Base-by-base conservation (phyloP, 345 rosid genomes). In the Balakata baccata region DNA sequence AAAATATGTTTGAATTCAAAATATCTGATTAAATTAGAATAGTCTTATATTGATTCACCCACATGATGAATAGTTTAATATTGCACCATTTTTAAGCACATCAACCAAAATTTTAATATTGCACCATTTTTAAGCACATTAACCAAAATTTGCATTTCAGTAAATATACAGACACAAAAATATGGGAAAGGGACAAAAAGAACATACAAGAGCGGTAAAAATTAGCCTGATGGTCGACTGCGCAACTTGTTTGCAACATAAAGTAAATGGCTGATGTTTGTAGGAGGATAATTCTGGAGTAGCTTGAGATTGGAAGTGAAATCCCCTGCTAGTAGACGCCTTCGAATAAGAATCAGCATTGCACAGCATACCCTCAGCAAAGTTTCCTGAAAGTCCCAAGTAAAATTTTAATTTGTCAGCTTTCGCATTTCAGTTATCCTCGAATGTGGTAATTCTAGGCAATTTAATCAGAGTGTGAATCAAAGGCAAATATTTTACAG, bases 191-290 rank as follows among this genome's bases (percentile, higher is more conserved):
- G 51, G 16, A 29, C 38, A 43, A 65, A 61, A 6, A 3, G 5
- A 64, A 56, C 49, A 47, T 59, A 50, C 8, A 10, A 20, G 61
- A 47, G n/a, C 20, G 17, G 22, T 23, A 17, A 45, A 47, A 39
- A 72, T 81, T 66, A 89, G 77, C 47, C 77, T 7, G 79, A 67
- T 13, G 82, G 84, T 66, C 69, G 82, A 39, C 65, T 66, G 11
- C 95, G 97, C 81, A 94, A 81, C 81, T 94, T 94, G 82, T 90
- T 90, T 69, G 98, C 99, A 20, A 95, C 94, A 74, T 90, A 92
- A 68, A 95, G 89, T 74, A 95, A 82, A 85, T 95, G 99, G 72
- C 88, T 84, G 79, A 90, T 83, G 81, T 86, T 92, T 70, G 96
- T 85, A 18, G 91, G 82, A 16, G 98, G 98, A 69, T 92, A 92